Percentiles rank a stretch among this genome's conserved stretches.
Conservation (phyloP, 805 yeast genomes). For the Lachancea thermotolerans region DNA sequence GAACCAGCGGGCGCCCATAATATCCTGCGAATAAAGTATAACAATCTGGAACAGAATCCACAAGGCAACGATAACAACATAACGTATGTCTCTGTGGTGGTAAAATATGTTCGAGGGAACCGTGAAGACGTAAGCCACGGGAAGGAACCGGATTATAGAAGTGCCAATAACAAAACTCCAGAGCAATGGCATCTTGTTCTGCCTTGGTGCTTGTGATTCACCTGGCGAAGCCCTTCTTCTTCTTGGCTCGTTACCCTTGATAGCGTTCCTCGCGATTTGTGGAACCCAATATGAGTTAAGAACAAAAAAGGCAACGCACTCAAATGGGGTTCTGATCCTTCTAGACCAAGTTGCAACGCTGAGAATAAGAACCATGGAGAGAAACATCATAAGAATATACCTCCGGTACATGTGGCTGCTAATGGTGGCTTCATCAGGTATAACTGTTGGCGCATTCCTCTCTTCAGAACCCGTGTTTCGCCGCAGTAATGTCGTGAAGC, state of each 20-base stretch:
- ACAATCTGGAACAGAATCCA: slow-evolving; percentile 61
- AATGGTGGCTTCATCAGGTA: slow-evolving; percentile 48
- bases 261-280: slow-evolving; percentile 66
- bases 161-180: slow-evolving; percentile 76
- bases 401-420: slow-evolving; percentile 53
- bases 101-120: slow-evolving; percentile 53
- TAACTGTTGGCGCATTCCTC: slow-evolving; percentile 23
- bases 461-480: slow-evolving; percentile 35
- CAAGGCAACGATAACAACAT: slow-evolving; percentile 39
- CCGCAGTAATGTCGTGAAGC: slow-evolving; percentile 58
- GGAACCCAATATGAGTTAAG: slow-evolving; percentile 82
- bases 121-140: slow-evolving; percentile 57
- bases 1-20: slow-evolving; percentile 77
- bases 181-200: slow-evolving; percentile 47
- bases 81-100: slow-evolving; percentile 54
- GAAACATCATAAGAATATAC: slow-evolving; percentile 47
- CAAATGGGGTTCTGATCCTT: slow-evolving; percentile 47
- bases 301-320: slow-evolving; percentile 43
- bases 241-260: slow-evolving; percentile 26
- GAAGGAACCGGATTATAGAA: slow-evolving; percentile 53
- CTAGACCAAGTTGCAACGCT: slow-evolving; percentile 61
- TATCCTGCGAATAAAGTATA: slow-evolving; percentile 54
- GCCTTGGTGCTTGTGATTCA: slow-evolving; percentile 10
- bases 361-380: slow-evolving; percentile 48
- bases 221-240: slow-evolving; percentile 11